Percentiles rank a stretch among this genome's conserved stretches.
phyloP scores from a whole-genome alignment of 768 basidiomycete species.

The Trametes meyenii region DNA sequence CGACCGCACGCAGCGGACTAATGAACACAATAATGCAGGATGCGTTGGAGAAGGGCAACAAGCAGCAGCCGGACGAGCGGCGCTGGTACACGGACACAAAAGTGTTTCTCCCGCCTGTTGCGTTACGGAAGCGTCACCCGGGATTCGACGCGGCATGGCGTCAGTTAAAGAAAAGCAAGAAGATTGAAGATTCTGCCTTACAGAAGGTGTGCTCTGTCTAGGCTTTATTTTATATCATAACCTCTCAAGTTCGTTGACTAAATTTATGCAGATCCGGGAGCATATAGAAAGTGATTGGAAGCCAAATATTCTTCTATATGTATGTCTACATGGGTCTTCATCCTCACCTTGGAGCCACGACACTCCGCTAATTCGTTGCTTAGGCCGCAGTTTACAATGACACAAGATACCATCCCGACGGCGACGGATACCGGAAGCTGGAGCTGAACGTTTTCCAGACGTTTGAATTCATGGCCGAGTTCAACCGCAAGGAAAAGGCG shows the following conservation, averaged over 20 bases:
- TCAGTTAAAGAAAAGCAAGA: not conserved
- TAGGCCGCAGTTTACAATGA: not conserved
- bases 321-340: conserved; percentile 11
- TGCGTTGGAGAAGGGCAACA: not conserved
- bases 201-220: not conserved
- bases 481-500: not conserved
- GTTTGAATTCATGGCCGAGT: not conserved
- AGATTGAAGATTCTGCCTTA: not conserved
- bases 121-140: conserved; percentile 29
- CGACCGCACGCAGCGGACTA: too few species aligned
- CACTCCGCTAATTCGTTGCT: not conserved
- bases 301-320: conserved; percentile 17
- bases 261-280: not conserved
- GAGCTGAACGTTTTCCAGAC: conserved; percentile 23
- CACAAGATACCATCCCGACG: not conserved
- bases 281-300: conserved; percentile 10
- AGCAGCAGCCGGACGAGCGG: conserved; percentile 20
- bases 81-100: conserved; percentile 31
- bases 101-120: conserved; percentile 30
- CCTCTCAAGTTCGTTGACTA: not conserved
- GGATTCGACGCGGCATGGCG: conserved; percentile 26
- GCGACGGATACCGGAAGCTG: conserved; percentile 17
- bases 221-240: too few species aligned
- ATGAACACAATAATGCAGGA: not conserved
- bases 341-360: not conserved